These are phyloP conservation scores for Aspergillus coremiiformis DNA, from an alignment of 495 filamentous ascomycete genomes.

Conservation along the genomic window DNA sequence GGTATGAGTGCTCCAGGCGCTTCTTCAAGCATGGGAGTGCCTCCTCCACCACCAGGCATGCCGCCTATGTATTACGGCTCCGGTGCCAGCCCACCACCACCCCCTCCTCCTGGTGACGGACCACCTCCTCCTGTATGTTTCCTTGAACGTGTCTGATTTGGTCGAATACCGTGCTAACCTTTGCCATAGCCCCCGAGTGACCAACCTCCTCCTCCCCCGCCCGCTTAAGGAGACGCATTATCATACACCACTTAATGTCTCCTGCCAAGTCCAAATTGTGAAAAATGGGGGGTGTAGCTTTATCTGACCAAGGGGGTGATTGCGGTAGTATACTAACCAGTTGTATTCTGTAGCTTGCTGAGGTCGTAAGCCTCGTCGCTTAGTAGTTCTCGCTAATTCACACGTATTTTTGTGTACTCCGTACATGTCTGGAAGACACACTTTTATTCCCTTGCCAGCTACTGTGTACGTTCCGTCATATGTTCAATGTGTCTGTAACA, in stretches of 20 bases:
- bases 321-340: background rate
- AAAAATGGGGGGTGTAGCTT: background rate
- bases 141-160: background rate
- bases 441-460: background rate
- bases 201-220: constrained; percentile 62
- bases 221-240: constrained; percentile 21
- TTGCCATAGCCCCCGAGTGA: constrained; percentile 55
- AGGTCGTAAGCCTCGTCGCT: background rate
- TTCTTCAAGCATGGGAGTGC: constrained; percentile 57
- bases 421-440: background rate
- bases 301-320: background rate
- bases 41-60: constrained; percentile 64
- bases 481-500: constrained; percentile 18
- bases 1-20: constrained; percentile 56
- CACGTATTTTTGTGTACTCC: background rate
- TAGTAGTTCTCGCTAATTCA: background rate
- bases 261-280: constrained; percentile 9
- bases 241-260: background rate
- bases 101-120: constrained; percentile 47
- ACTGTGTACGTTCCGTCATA: background rate
- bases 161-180: constrained; percentile 9
- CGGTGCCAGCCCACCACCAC: constrained; percentile 59
- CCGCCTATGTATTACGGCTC: constrained; percentile 58
- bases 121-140: constrained; percentile 55
- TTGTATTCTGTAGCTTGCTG: background rate